Evolutionary conservation across 441 rosid species (phyloP), one percentile per base, ranked within the genome.

Genomic region (Corymbia calophylla): DNA sequence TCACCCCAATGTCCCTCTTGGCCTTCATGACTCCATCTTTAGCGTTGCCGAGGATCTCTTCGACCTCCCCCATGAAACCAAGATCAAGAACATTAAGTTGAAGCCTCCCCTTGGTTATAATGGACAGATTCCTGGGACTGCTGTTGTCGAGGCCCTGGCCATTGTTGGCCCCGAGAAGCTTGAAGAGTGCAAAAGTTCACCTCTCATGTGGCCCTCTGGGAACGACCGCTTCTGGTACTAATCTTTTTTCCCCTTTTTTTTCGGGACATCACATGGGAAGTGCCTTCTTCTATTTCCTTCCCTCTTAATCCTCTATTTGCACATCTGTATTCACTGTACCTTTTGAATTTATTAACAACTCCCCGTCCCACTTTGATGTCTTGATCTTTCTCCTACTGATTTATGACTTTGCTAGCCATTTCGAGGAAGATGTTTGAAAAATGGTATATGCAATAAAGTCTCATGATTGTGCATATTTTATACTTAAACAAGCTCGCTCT

Each of bases 171-270:
- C 91, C 82, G 91, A 93, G 29, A 90, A 90, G 25, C 64, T 87
- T 49, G 93, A 92, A 49, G 95, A 93, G 29, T 92, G 95, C 80
- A 87, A 90, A 91, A 88, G 6, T 97, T 96, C 93, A 91, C 96
- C 3, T 47, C 81, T 21, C 94, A 94, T 95, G 97, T 95, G 97
- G 95, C 96, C 97, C 23, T 48, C 91, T 70, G 95, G 94, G 58
- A 95, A 94, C n/a, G 90, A 93, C 47, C 90, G 60, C 70, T 97
- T 96, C 90, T 89, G 95, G 97, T 95, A 93, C 86, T 21, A 12
- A 5, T 87, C 17, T 23, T 12, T 5, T 44, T 25, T 48, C 32
- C 10, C 0, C 15, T 31, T 44, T 11, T 56, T 56, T 56, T 56
- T 12, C 8, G 35, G 19, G 35, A 64, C 19, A 64, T 64, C 70